A percentile compares a stretch with the other conserved stretches of the same genome.
Evolutionary conservation across 345 rosid species (phyloP).

Genomic region (Raphanus raphanistrum): DNA sequence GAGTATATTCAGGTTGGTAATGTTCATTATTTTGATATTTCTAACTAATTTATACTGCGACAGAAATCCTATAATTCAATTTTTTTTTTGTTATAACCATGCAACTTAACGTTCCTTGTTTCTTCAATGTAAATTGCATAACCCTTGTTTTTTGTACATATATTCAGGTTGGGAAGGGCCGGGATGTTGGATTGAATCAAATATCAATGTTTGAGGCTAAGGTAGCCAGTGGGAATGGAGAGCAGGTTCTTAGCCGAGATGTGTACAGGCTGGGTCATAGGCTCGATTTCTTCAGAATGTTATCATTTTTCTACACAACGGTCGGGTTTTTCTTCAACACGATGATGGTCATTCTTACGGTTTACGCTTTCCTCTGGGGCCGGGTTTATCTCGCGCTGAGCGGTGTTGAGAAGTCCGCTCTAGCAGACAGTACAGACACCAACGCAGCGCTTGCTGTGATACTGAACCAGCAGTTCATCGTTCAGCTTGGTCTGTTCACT

Average conservation of each 20-base stretch:
- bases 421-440: slow-evolving; percentile 41
- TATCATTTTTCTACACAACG: slow-evolving; percentile 72
- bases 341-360: slow-evolving; percentile 66
- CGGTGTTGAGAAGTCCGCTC: slow-evolving; percentile 61
- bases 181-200: slow-evolving; percentile 89
- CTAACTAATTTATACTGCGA: slow-evolving; percentile 8
- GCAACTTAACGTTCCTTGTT: not conserved
- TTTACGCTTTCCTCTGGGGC: slow-evolving; percentile 79
- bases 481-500: slow-evolving; percentile 81
- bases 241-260: slow-evolving; percentile 89
- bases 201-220: slow-evolving; percentile 87
- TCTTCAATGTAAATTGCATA: not conserved
- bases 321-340: slow-evolving; percentile 79
- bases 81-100: slow-evolving; percentile 10
- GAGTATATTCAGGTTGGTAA: slow-evolving; percentile 89
- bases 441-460: slow-evolving; percentile 64
- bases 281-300: slow-evolving; percentile 85
- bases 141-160: slow-evolving; percentile 26
- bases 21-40: slow-evolving; percentile 33
- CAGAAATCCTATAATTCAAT: not conserved
- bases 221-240: slow-evolving; percentile 93
- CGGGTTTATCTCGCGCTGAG: slow-evolving; percentile 87
- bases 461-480: slow-evolving; percentile 80
- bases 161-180: slow-evolving; percentile 87
- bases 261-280: slow-evolving; percentile 87